These are phyloP conservation scores for Vitis amurensis DNA, from an alignment of 164 flowering plant species.

Conservation along the genomic window DNA sequence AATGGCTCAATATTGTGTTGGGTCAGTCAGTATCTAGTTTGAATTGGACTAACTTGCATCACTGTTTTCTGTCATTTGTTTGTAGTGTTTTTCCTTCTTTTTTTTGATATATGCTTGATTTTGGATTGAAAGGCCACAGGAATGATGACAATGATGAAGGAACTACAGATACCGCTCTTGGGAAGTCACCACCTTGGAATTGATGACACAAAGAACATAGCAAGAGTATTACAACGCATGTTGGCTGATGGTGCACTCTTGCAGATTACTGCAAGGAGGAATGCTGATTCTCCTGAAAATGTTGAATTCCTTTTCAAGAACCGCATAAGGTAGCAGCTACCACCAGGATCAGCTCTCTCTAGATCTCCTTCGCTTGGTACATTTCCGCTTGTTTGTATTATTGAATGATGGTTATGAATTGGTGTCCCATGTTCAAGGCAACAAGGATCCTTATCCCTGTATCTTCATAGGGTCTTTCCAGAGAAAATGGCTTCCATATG, in stretches of 20 bases:
- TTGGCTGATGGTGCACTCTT: slow-evolving; percentile 79
- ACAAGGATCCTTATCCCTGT: not conserved
- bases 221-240: slow-evolving; percentile 81
- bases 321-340: slow-evolving; percentile 44
- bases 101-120: slow-evolving; percentile 2
- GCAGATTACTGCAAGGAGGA: slow-evolving; percentile 77
- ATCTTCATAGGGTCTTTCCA: not conserved
- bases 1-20: not conserved
- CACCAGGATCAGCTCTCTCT: not conserved
- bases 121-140: slow-evolving; percentile 69
- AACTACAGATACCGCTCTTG: slow-evolving; percentile 52
- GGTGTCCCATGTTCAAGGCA: not conserved
- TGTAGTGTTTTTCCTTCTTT: not conserved
- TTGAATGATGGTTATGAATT: not conserved
- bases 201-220: slow-evolving; percentile 89
- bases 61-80: not conserved
- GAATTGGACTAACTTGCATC: not conserved
- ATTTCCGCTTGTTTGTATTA: not conserved
- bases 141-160: slow-evolving; percentile 87
- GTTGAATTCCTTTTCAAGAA: slow-evolving; percentile 72
- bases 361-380: not conserved
- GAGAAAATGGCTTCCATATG: not conserved
- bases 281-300: slow-evolving; percentile 30
- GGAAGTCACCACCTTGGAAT: slow-evolving; percentile 99
- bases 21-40: not conserved